phyloP scores from a whole-genome alignment of 345 rosid genomes.

The Lagerstroemia speciosa region DNA sequence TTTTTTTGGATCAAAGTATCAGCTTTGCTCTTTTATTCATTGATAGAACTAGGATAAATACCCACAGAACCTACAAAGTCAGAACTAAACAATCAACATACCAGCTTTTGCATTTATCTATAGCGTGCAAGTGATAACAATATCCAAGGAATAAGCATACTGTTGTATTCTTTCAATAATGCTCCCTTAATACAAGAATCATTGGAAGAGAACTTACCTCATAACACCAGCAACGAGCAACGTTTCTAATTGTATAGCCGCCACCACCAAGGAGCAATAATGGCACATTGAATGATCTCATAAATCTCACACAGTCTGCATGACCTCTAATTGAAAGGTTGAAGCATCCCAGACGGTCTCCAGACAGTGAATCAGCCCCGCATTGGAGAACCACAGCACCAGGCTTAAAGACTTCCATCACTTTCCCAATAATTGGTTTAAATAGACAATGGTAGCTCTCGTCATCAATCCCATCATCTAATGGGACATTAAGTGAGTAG shows the following conservation, averaged over 20 bases:
- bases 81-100: no score
- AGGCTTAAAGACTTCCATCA: constrained; percentile 56
- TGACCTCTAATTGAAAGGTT: constrained; percentile 63
- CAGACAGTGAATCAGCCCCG: constrained; percentile 61
- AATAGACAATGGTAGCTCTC: constrained; percentile 60
- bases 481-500: constrained; percentile 60
- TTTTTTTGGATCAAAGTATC: no score
- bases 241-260: constrained; percentile 58
- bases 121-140: background rate
- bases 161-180: no score
- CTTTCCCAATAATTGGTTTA: constrained; percentile 56
- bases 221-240: constrained; percentile 68
- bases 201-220: constrained; percentile 27
- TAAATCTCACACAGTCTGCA: constrained; percentile 55
- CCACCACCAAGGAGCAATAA: constrained; percentile 52
- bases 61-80: no score
- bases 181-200: background rate
- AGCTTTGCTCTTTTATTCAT: no score
- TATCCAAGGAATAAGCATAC: background rate
- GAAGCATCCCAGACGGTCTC: constrained; percentile 60
- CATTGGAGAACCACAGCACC: constrained; percentile 64
- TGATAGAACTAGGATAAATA: no score
- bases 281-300: constrained; percentile 67
- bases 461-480: constrained; percentile 64
- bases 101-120: background rate